Evolutionary conservation across 2,329 filamentous ascomycete species (phyloP).

Genomic region (Sphaerostilbella broomeana): DNA sequence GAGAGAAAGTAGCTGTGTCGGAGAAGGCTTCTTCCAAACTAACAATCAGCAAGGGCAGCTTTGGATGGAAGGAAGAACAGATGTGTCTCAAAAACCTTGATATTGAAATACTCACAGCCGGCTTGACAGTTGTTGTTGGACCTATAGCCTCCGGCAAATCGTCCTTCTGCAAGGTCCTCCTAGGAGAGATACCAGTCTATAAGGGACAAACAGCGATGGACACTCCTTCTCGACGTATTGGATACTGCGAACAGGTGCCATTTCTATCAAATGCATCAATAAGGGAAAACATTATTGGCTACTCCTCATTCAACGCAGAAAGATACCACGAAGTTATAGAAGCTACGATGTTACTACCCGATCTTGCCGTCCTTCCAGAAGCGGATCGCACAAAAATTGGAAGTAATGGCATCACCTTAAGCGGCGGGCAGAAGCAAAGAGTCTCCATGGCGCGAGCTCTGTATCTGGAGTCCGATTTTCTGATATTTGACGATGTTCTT

Average conservation of each 20-base stretch:
- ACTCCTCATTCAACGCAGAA: constrained; percentile 22
- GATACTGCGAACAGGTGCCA: constrained; percentile 28
- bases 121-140: constrained; percentile 30
- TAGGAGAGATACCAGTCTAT: constrained; percentile 23
- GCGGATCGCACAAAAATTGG: constrained; percentile 35
- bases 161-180: constrained; percentile 29
- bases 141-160: constrained; percentile 33
- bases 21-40: background rate
- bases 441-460: constrained; percentile 91
- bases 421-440: constrained; percentile 51
- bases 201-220: constrained; percentile 16
- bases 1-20: accelerated
- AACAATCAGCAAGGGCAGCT: constrained; percentile 16
- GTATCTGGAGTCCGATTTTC: constrained; percentile 85
- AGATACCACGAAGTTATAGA: constrained; percentile 31
- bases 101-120: constrained; percentile 12
- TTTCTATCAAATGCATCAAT: constrained; percentile 30
- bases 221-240: constrained; percentile 15
- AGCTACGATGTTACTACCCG: constrained; percentile 26
- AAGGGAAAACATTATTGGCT: constrained; percentile 33
- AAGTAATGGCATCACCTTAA: constrained; percentile 35
- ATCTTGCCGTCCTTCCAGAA: constrained; percentile 26
- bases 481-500: constrained; percentile 46
- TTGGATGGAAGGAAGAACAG: constrained; percentile 23
- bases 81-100: constrained; percentile 15